phyloP scores from a whole-genome alignment of 2,329 filamentous ascomycete genomes.

The Fusarium papillatum region DNA sequence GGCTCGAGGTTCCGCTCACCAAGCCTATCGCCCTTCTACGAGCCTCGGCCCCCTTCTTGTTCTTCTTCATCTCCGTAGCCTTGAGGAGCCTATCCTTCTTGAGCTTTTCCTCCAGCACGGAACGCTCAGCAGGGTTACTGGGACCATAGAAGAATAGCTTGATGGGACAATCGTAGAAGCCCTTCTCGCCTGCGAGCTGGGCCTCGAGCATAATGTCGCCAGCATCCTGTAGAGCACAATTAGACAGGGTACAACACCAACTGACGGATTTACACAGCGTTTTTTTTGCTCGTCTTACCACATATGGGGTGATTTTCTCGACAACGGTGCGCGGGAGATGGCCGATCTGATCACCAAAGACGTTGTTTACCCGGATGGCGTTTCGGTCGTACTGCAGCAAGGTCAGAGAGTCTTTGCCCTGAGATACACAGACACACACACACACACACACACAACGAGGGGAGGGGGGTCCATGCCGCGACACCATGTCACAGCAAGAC shows the following conservation, averaged over 20 bases:
- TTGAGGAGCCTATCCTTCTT: conserved; percentile 75
- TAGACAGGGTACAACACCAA: conserved; percentile 19
- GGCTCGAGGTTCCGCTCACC: conserved; percentile 53
- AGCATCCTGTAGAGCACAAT: conserved; percentile 60
- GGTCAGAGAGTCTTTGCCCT: conserved; percentile 10
- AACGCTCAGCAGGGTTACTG: conserved; percentile 63
- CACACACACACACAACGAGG: background rate
- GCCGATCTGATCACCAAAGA: conserved; percentile 81
- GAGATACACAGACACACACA: background rate
- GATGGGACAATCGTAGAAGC: conserved; percentile 79
- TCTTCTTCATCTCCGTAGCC: conserved; percentile 67
- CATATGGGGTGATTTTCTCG: conserved; percentile 79
- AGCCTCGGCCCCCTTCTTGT: conserved; percentile 65
- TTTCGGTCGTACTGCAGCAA: conserved; percentile 73
- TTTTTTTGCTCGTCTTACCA: conserved; percentile 66
- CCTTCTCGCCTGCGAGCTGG: conserved; percentile 75
- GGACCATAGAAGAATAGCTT: conserved; percentile 79
- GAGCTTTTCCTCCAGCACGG: conserved; percentile 71
- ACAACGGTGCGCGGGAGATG: conserved; percentile 79
- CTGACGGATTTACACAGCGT: background rate
- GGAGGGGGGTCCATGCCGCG: background rate
- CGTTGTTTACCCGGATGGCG: conserved; percentile 85
- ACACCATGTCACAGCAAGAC: background rate
- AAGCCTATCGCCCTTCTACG: conserved; percentile 60
- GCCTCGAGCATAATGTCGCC: conserved; percentile 76